Evolutionary conservation across 768 basidiomycete species (phyloP), one percentile per base, ranked within the genome.

Genomic region (Tylopilus balloui): DNA sequence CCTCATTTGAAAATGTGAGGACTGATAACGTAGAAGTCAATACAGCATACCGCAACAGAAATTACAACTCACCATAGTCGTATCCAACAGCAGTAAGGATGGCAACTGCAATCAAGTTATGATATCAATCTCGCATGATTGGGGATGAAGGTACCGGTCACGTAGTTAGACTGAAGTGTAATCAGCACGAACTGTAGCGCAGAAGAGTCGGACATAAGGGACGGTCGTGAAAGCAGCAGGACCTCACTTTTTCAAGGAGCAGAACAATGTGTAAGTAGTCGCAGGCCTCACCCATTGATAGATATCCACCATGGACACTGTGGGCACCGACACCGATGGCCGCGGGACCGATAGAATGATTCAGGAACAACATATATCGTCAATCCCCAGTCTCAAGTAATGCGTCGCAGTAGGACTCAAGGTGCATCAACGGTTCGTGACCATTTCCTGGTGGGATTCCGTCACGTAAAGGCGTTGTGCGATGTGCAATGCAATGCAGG

Each of bases 1-100:
- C 55, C 48, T 56, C 55, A 3, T 35, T 19, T 2, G 53, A 25
- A 5, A 56, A 35, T 17, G 53, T 55, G 17, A 56, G 48, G 25
- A 37, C 55, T 55, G 34, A 6, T 9, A 14, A 45, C 8, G 15
- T n/a, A 12, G 5, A 21, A 25, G 9, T 42, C 4, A 5, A 19
- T 42, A 38, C 2, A 6, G 31, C 3, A 3, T 17, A 7, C 4
- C 10, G 10, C 6, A 32, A 11, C 6, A 32, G 21, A 29, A 9
- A 4, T 0, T 3, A 20, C 11, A 15, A 23, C 47, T 48, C n/a
- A 53, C 54, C 5, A 11, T 53, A 55, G 34, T 53, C 51, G 21
- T 55, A 48, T 20, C 46, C 51, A 3, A 45, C 32, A 10, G 51
- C 47, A 20, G 43, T 25, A 3, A 53, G 3, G 8, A 53, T 19